Evolutionary conservation across 805 yeast genomes (phyloP).

Genomic region (Yamadazyma sp.): DNA sequence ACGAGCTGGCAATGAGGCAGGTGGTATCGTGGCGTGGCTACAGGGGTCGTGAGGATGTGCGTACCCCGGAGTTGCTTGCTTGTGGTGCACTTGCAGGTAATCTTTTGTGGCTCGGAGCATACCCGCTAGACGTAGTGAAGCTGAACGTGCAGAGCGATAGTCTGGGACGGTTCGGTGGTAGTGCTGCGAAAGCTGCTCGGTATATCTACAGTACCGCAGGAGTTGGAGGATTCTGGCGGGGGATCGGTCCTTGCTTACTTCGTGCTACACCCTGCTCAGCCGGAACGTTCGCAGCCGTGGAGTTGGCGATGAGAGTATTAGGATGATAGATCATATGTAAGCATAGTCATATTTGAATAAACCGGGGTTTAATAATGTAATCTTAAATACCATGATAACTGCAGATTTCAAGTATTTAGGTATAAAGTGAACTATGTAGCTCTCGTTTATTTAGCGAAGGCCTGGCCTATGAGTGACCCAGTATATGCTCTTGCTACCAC

Average conservation of each 20-base stretch:
- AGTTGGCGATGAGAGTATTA: constrained; percentile 57
- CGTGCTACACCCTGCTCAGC: constrained; percentile 70
- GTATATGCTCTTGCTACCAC: too few species aligned
- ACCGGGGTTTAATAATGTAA: too few species aligned
- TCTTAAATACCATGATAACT: too few species aligned
- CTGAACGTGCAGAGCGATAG: constrained; percentile 54
- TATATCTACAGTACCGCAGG: constrained; percentile 47
- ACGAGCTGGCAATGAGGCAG: constrained; percentile 52
- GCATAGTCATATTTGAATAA: too few species aligned
- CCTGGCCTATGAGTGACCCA: too few species aligned
- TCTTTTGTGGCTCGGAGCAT: constrained; percentile 59
- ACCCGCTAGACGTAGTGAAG: constrained; percentile 54
- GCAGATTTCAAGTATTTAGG: too few species aligned
- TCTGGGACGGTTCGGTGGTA: constrained; percentile 49
- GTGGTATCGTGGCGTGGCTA: constrained; percentile 34
- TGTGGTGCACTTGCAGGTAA: constrained; percentile 71
- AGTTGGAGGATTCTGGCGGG: constrained; percentile 58
- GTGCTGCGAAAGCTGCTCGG: constrained; percentile 31
- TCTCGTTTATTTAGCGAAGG: too few species aligned
- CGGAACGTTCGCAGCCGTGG: constrained; percentile 77
- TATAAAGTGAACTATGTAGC: too few species aligned
- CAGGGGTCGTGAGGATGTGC: constrained; percentile 45
- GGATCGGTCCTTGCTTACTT: constrained; percentile 56
- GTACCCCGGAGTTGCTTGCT: constrained; percentile 53
- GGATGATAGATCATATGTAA: too few species aligned